A percentile compares a stretch with the other conserved stretches of the same genome.
Evolutionary conservation across 495 filamentous ascomycete genomes (phyloP).

Genomic region (Neurospora tetrasperma): DNA sequence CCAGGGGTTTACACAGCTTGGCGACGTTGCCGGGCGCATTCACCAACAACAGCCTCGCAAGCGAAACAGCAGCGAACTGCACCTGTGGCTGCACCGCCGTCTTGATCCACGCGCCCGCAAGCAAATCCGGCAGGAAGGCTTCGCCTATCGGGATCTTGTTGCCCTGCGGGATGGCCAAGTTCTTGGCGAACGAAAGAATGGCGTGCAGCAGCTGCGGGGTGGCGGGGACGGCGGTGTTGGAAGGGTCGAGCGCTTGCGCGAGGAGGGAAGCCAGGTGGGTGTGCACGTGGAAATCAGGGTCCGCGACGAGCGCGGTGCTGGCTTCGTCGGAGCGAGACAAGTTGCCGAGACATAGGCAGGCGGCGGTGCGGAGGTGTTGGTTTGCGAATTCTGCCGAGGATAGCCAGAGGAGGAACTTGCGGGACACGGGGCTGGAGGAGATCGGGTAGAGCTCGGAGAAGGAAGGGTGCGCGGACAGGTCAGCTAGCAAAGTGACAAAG

Average conservation of each 20-base stretch:
- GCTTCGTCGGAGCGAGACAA: slow-evolving; percentile 60
- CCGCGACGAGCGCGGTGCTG: slow-evolving; percentile 44
- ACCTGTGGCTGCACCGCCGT: slow-evolving; percentile 52
- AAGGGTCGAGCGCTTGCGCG: slow-evolving; percentile 13
- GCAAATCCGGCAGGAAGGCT: slow-evolving; percentile 27
- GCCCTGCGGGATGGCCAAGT: slow-evolving; percentile 55
- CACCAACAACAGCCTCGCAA: slow-evolving; percentile 54
- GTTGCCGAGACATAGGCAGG: slow-evolving; percentile 69
- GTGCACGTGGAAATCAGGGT: slow-evolving; percentile 35
- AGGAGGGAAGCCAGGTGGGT: slow-evolving; percentile 45
- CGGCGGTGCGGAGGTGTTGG: slow-evolving; percentile 54
- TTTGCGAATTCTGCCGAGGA: neutral
- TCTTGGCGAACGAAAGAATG: slow-evolving; percentile 65
- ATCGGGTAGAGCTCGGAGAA: slow-evolving; percentile 33
- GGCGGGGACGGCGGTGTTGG: slow-evolving; percentile 1
- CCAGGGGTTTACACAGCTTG: slow-evolving; percentile 31
- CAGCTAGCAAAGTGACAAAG: slow-evolving; percentile 49
- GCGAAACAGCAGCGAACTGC: slow-evolving; percentile 57
- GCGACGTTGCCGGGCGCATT: slow-evolving; percentile 49
- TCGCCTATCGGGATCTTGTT: slow-evolving; percentile 53
- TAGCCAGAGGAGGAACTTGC: slow-evolving; percentile 42
- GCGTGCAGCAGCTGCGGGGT: slow-evolving; percentile 51
- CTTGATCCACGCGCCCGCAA: slow-evolving; percentile 52
- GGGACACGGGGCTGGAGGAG: slow-evolving; percentile 11
- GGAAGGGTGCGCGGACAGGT: slow-evolving; percentile 48